Conservation (phyloP, 352 stramenopile species). For the Pythium sukuiense region DNA sequence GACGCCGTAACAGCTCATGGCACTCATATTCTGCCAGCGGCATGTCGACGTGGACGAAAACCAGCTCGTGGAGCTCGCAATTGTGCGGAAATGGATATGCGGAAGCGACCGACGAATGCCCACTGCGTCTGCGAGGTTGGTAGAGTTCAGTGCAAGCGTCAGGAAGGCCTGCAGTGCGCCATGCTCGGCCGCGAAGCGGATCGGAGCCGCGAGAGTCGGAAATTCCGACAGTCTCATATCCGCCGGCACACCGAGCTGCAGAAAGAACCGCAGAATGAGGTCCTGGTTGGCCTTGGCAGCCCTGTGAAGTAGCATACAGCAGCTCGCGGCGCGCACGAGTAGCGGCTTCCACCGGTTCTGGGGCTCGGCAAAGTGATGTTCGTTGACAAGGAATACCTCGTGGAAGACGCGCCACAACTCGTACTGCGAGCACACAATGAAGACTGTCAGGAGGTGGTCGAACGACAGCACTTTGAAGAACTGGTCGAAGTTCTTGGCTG, state of each 20-base stretch:
- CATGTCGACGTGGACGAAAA: constrained; percentile 30
- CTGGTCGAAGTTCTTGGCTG: constrained; percentile 27
- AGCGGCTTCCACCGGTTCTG: constrained; percentile 51
- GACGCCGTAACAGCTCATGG: constrained; percentile 51
- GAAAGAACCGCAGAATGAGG: constrained; percentile 42
- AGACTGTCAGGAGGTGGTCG: constrained; percentile 40
- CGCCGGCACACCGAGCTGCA: constrained; percentile 42
- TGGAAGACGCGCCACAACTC: constrained; percentile 52
- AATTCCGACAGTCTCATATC: constrained; percentile 39
- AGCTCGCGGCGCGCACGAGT: constrained; percentile 41
- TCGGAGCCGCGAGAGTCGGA: constrained; percentile 28
- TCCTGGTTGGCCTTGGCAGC: constrained; percentile 48
- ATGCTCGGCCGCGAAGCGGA: constrained; percentile 52
- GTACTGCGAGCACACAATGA: constrained; percentile 52
- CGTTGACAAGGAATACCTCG: constrained; percentile 40
- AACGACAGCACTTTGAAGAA: constrained; percentile 48
- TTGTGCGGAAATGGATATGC: constrained; percentile 26
- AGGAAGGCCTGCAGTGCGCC: constrained; percentile 47
- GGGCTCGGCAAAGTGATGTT: constrained; percentile 33
- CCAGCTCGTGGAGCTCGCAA: constrained; percentile 29
- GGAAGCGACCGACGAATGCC: not conserved
- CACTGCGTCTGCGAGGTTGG: constrained; percentile 28
- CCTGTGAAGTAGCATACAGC: constrained; percentile 50
- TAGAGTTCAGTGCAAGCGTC: constrained; percentile 34
- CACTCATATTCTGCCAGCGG: constrained; percentile 55